Evolutionary conservation across 768 basidiomycete genomes (phyloP), one percentile per base, ranked within the genome.

Genomic region (Rhizopogon rudus): DNA sequence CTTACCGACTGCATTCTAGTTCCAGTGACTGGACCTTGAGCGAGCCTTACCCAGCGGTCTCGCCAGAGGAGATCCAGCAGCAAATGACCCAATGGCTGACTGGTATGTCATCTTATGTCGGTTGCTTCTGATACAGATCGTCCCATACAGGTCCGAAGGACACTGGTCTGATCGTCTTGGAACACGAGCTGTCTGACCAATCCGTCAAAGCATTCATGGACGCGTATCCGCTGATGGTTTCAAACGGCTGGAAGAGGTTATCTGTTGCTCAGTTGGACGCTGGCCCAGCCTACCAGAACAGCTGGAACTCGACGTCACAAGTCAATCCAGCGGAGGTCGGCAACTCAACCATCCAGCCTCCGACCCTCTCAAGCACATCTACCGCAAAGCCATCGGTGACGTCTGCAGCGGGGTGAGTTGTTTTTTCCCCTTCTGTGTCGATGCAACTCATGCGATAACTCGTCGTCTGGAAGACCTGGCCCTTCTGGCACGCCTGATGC

Each of bases 131-230:
- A 43, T 33, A 7, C 45, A 52, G 43, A 54, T 46, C 14, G 17
- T 55, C 59, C 57, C 51, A 67, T 33, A 43, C 65, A 75, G 88
- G 84, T 31, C 73, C 88, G 46, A 92, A 93, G 67, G 73, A 69
- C 9, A 87, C 91, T 3, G 95, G 95, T 35, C 79, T 95, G 22
- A 76, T 92, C 57, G 76, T 91, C 53, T 78, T 97, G 56, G 88
- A 96, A 67, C 95, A 98, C 69, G 94, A 97, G 71, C 73, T 87
- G 22, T 78, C 77, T 33, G 71, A 80, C 42, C 66, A 73, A 59
- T 75, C 86, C 33, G 84, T 92, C 20, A 61, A 74, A 39, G 81
- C 82, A 3, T 95, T 94, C 71, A 82, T 87, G 0, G 71, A 73
- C 41, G 79, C 80, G 7, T 91, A 79, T 67, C 83, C 86, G 3